Evolutionary conservation across 1,284 basidiomycete genomes (phyloP), one percentile per base, ranked within the genome.

Genomic region (Microbotryum saponariae): DNA sequence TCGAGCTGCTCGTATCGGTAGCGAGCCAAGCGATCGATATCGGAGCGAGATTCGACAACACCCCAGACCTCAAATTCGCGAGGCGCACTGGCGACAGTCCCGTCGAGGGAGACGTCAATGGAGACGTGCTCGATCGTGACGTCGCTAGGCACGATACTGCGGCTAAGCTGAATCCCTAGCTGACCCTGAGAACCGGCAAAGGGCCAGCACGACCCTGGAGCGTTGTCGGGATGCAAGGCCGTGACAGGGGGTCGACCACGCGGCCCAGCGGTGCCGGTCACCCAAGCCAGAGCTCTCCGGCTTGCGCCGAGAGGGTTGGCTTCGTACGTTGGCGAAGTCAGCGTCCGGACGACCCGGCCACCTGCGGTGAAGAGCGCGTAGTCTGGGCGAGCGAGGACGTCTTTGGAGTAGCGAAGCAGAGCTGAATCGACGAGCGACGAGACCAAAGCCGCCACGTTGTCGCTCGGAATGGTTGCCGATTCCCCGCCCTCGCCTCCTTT

Each of bases 181-280:
- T 88, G 85, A 4, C 92, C 94, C 52, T 82, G 74, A 7, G 79
- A 72, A 0, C 92, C 92, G 3, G 77, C 78, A 76, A 97, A 91
- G 2, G 94, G 88, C 93, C 93, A 98, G 76, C 93, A 98, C 65
- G 86, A 83, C 2, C 94, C 93, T 27, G 84, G 83, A 58, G 86
- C 81, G 27, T 80, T 80, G 65, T 91, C 88, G 61, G 89, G 87
- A 72, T 92, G 86, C 21, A 97, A 78, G 1, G 89, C 91, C 0
- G 84, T 87, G 51, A 90, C 83, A 0, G 94, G 91, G 1, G 88
- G 83, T 12, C 85, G 83, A 20, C 89, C 92, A 53, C 85, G 79
- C 6, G 84, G 82, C 6, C 59, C 58, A 12, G 56, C 48, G 1
- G 63, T 48, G 2, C 61, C 62, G 25, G 61, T 68, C 31, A 58